Percentiles rank a stretch among this genome's conserved stretches.
Conservation (phyloP, 177 flowering plant species). For the Telopea speciosissima region DNA sequence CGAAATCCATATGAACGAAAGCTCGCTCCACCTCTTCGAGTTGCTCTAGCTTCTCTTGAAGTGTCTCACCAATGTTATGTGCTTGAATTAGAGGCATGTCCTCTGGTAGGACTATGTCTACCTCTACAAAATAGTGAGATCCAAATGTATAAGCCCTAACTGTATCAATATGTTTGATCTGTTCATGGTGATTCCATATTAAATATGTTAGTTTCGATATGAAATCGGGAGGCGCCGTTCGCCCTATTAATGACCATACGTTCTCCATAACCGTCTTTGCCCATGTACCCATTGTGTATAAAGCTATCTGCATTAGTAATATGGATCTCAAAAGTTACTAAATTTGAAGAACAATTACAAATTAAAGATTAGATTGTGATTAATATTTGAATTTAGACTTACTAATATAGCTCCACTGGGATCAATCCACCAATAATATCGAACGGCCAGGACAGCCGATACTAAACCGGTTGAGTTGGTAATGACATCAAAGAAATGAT, state of each 20-base stretch:
- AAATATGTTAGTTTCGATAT: constrained; percentile 63
- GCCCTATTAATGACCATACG: constrained; percentile 64
- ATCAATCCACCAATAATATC: constrained; percentile 75
- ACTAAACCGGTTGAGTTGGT: constrained; percentile 75
- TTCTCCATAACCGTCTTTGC: constrained; percentile 69
- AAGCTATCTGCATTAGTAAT: constrained; percentile 49
- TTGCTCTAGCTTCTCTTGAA: constrained; percentile 76
- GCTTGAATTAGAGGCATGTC: constrained; percentile 59
- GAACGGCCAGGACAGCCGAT: constrained; percentile 63
- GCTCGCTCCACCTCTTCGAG: constrained; percentile 76
- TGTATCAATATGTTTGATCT: constrained; percentile 74
- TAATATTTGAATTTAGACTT: constrained; percentile 18
- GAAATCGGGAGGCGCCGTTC: constrained; percentile 75
- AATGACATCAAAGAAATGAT: constrained; percentile 79
- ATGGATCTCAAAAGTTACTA: not conserved
- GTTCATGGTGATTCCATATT: constrained; percentile 75
- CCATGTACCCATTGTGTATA: constrained; percentile 72
- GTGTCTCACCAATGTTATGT: constrained; percentile 71
- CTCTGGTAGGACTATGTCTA: constrained; percentile 70
- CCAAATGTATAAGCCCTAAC: constrained; percentile 85
- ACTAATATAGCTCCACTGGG: constrained; percentile 79
- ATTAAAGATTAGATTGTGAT: too few relatives aligned
- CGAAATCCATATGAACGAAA: constrained; percentile 78
- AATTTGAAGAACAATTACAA: too few relatives aligned
- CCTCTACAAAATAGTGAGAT: constrained; percentile 74